A percentile compares a stretch with the other conserved stretches of the same genome.
Evolutionary conservation across 2,329 filamentous ascomycete genomes (phyloP).

Genomic region (Botrytis galanthina): DNA sequence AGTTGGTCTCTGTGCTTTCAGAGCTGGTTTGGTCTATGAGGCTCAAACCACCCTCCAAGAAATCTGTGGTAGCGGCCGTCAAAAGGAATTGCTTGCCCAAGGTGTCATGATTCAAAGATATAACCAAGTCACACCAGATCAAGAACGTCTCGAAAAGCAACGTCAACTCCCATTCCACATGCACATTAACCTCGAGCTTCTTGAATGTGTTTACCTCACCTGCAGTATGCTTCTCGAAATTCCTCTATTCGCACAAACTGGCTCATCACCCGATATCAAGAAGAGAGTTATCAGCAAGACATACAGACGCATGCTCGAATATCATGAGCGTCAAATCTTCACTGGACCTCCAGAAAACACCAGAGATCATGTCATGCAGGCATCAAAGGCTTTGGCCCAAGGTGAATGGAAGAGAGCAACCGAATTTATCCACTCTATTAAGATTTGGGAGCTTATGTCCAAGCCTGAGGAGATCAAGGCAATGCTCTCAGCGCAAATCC

Average conservation of each 20-base stretch:
- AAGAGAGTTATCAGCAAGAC: slow-evolving; percentile 99
- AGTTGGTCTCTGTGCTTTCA: slow-evolving; percentile 97
- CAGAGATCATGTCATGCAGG: slow-evolving; percentile 98
- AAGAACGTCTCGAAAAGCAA: slow-evolving; percentile 95
- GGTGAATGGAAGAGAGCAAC: slow-evolving; percentile 99
- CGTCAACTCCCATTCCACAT: slow-evolving; percentile 99
- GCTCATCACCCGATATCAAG: slow-evolving; percentile 93
- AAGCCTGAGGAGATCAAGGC: slow-evolving; percentile 89
- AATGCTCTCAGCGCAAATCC: slow-evolving; percentile 97
- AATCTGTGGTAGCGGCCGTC: slow-evolving; percentile 93
- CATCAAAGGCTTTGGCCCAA: slow-evolving; percentile 91
- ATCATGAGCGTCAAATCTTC: slow-evolving; percentile 99
- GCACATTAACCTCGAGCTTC: slow-evolving; percentile 98
- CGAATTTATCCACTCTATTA: slow-evolving; percentile 92
- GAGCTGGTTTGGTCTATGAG: slow-evolving; percentile 93
- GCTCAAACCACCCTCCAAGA: slow-evolving; percentile 97
- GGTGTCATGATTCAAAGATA: slow-evolving; percentile 98
- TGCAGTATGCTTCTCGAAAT: slow-evolving; percentile 99
- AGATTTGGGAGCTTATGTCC: slow-evolving; percentile 99
- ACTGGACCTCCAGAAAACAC: slow-evolving; percentile 98
- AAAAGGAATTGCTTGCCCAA: slow-evolving; percentile 97
- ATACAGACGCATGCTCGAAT: slow-evolving; percentile 98
- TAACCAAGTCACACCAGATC: slow-evolving; percentile 92
- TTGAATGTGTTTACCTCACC: slow-evolving; percentile 97
- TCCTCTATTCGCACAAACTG: slow-evolving; percentile 91